Conservation (phyloP, 441 rosid genomes). For the Arabidopsis lyrata region DNA sequence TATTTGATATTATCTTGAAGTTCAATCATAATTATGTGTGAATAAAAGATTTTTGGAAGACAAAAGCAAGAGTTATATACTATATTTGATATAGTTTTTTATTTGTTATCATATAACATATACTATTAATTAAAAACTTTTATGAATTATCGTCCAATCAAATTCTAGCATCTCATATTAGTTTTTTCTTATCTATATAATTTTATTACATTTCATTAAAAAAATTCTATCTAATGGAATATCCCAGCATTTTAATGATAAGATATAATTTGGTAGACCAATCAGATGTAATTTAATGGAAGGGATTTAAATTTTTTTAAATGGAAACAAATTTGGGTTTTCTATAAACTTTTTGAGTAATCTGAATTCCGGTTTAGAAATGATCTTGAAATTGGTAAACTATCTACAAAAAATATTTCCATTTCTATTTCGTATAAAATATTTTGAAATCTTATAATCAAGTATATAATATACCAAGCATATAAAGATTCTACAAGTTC, state of each 20-base stretch:
- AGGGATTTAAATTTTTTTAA: background rate
- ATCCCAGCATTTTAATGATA: background rate
- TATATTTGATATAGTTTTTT: background rate
- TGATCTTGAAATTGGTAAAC: no score
- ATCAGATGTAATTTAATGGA: background rate
- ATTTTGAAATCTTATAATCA: slow-evolving; percentile 2
- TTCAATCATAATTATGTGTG: background rate
- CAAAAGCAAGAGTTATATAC: no score
- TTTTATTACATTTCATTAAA: background rate
- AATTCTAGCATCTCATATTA: background rate
- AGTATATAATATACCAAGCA: background rate
- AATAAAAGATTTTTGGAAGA: background rate
- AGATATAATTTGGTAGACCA: background rate
- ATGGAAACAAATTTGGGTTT: background rate
- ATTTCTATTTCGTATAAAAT: background rate
- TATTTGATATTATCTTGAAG: slow-evolving; percentile 4
- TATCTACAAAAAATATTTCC: background rate
- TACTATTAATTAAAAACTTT: no score
- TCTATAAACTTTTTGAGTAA: background rate
- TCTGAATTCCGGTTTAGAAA: background rate
- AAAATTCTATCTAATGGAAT: background rate
- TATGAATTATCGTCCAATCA: background rate
- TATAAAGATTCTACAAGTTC: background rate
- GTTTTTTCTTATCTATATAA: background rate
- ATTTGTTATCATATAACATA: no score